A percentile compares a stretch with the other conserved stretches of the same genome.
phyloP scores from a whole-genome alignment of 1,139 yeast genomes.

The Yamadazyma buinensis region DNA sequence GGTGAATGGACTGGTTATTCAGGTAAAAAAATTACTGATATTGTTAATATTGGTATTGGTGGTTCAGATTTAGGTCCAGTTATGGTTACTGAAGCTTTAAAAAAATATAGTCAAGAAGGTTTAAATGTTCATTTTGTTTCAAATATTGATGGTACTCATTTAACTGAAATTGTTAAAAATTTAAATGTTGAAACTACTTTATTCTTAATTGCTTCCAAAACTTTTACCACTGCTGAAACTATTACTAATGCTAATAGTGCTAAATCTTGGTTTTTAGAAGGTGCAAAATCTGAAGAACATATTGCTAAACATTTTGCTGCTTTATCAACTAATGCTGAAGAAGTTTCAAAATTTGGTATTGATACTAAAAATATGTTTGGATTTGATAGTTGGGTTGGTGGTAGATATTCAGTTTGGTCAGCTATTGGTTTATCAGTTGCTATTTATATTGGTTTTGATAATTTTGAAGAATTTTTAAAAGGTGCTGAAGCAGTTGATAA shows the following conservation, averaged over 20 bases:
- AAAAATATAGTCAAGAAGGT: conserved; percentile 76
- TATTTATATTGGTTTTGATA: conserved; percentile 89
- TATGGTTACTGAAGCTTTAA: conserved; percentile 97
- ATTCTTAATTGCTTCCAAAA: conserved; percentile 93
- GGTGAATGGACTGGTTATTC: conserved; percentile 97
- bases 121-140: conserved; percentile 89
- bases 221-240: conserved; percentile 98
- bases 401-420: conserved; percentile 99
- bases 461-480: conserved; percentile 84
- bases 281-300: conserved; percentile 63
- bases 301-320: conserved; percentile 98
- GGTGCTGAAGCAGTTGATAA: conserved; percentile 98
- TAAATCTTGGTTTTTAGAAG: conserved; percentile 82
- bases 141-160: conserved; percentile 96
- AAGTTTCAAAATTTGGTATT: conserved; percentile 91
- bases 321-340: conserved; percentile 86
- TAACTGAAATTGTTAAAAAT: conserved; percentile 80
- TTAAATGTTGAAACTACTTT: conserved; percentile 88
- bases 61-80: conserved; percentile 99
- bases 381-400: conserved; percentile 98
- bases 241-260: conserved; percentile 94
- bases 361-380: conserved; percentile 98
- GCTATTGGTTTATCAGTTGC: conserved; percentile 97
- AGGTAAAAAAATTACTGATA: conserved; percentile 88
- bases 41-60: conserved; percentile 97